These are phyloP conservation scores for Solanum arcanum DNA, from an alignment of 257 asterid genomes.

Conservation along the genomic window DNA sequence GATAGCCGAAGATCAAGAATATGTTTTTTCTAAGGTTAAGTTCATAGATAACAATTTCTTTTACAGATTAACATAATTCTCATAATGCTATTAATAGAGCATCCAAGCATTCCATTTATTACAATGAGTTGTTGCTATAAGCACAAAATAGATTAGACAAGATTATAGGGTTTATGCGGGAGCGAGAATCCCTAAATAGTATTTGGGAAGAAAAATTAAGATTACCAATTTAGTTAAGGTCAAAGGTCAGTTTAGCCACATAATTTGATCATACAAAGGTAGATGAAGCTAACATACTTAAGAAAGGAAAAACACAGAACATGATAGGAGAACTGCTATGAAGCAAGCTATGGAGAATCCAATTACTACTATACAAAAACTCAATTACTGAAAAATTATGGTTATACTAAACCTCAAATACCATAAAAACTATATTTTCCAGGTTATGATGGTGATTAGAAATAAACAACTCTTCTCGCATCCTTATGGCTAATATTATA, in stretches of 20 bases:
- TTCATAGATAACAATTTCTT: neutral
- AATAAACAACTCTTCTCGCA: neutral
- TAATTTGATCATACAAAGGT: neutral
- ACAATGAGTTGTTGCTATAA: neutral
- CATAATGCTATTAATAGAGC: neutral
- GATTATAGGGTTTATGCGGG: neutral
- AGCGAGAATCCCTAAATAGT: neutral
- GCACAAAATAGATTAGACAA: neutral
- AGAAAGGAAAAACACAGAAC: neutral
- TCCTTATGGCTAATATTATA: neutral
- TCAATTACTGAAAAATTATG: neutral
- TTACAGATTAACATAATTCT: neutral
- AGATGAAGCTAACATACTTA: neutral
- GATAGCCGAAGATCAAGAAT: neutral
- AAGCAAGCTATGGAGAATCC: neutral
- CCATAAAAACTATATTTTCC: neutral
- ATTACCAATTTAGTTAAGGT: neutral
- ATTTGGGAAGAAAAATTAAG: neutral
- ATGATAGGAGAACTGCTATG: neutral
- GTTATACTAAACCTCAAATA: neutral
- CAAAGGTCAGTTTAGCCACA: neutral
- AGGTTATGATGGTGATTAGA: neutral
- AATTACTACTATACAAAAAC: neutral
- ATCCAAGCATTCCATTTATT: neutral
- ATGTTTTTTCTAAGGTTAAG: neutral